Base-by-base conservation (phyloP, 495 filamentous ascomycete genomes). In the Tuber magnatum region DNA sequence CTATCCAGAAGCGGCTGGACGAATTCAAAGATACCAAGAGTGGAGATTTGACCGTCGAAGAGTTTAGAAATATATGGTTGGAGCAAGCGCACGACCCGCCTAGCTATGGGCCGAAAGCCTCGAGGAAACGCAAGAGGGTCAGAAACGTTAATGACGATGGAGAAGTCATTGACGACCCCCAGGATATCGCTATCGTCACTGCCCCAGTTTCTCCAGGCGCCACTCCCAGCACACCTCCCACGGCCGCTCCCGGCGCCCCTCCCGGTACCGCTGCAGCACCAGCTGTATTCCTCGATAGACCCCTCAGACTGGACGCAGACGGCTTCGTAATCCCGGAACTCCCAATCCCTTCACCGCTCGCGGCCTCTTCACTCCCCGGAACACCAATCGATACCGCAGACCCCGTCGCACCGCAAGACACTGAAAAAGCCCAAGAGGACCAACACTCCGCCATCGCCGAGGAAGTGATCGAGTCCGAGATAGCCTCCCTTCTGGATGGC, bases 21-120 rank as follows among this genome's bases (percentile, higher is more conserved):
- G 95, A 99, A 80, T 99, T 97, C 82, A 91, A 91, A 71, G 88
- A 88, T 8, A 96, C 94, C 0, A 90, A 91, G 71, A 92, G 90
- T 79, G 90, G 92, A 56, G 87, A 87, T 56, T 85, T 97, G 79
- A 94, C 93, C 0, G 91, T 98, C 8, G 90, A 93, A 68, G 91
- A 97, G 80, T 98, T 98, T 77, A 86, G 93, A 44, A 90, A 89
- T 39, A 88, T 89, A 41, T 87, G 89, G 83, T 74, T 90, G 72
- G 86, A 92, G 74, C 87, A 87, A 78, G 83, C 85, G 3, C 89
- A 91, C 61, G 92, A 97, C 81, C 96, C 95, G 1, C 95, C 95
- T 2, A 90, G 91, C 12, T 91, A 95, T 80, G 91, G 91, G 76
- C 87, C 92, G 75, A 87, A 90, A 43, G 86, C 72, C 14, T 82